Conservation (phyloP, 768 basidiomycete species). For the Saitozyma sp. region DNA sequence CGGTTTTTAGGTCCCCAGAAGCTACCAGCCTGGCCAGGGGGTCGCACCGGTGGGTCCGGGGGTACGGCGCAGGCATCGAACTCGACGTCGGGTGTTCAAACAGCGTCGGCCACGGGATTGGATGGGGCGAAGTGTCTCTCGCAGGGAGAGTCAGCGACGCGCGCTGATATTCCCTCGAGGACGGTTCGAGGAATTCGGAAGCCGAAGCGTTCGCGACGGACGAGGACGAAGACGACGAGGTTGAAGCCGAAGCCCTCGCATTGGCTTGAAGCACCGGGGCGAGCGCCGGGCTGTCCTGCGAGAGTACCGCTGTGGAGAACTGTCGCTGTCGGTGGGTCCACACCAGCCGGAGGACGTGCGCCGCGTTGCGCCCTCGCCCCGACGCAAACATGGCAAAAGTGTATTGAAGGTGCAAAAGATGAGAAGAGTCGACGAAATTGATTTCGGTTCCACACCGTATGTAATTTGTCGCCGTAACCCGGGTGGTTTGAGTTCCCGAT, state of each 20-base stretch:
- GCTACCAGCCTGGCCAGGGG: constrained; percentile 23
- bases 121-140: constrained; percentile 6
- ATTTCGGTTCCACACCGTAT: neutral
- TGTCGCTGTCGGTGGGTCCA: neutral
- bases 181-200: constrained; percentile 32
- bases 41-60: constrained; percentile 25
- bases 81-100: constrained; percentile 7
- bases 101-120: constrained; percentile 42
- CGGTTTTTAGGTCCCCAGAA: constrained; percentile 19
- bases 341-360: constrained; percentile 6
- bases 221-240: neutral
- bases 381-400: neutral
- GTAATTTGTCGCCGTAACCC: too few species aligned
- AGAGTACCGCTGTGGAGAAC: constrained; percentile 11
- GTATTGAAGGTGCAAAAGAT: neutral
- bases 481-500: too few species aligned
- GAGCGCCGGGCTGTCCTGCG: neutral
- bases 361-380: neutral
- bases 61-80: neutral
- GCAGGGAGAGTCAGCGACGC: constrained; percentile 21
- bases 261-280: too few species aligned
- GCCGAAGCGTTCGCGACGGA: constrained; percentile 1
- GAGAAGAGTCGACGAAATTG: neutral
- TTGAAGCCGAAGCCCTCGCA: neutral
- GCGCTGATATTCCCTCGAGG: constrained; percentile 26